Base-by-base conservation (phyloP, 495 filamentous ascomycete species). In the Acidomyces sp. region DNA sequence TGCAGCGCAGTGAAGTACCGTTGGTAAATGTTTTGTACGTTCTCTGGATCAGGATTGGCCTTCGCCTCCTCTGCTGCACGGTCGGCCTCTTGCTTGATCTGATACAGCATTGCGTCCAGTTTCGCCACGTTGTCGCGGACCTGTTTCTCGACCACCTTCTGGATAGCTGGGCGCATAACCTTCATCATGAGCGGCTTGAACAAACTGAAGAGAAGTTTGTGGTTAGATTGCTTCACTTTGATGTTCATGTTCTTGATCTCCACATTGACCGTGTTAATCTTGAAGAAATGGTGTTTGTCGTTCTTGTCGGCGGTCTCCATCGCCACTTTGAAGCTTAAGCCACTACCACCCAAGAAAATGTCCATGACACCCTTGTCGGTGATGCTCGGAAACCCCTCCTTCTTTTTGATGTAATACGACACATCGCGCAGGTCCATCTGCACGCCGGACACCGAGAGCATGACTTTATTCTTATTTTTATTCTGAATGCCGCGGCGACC, bases 381-480 rank as follows among this genome's bases (percentile, higher is more conserved):
- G 57, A 97, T 67, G 10, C 81, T 74, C 2, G 88, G 92, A 68
- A 95, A 95, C 30, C 92, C 92, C 56, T 92, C 68, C 71, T 97
- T 97, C 64, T 78, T 81, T 62, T 92, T 86, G 66, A 97, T 71
- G 59, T 94, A 88, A 68, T 92, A 97, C 66, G 78, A 81, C 37
- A 97, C 82, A 60, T 96, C 90, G 68, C 52, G 50, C 10, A 88
- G 60, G 46, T 87, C 82, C 70, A 81, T 81, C 64, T 97, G 90
- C 37, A 96, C 73, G 15, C 87, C 86, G 36, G 85, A 90, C 4
- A 82, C 80, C 26, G 81, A 80, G 31, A 96, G 67, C 68, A 87
- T 78, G 28, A 85, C 65, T 51, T 82, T 78, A 61, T 93, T 85
- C 58, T 78, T 77, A 50, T 73, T 77, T 65, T 75, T 85, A 72